Percentiles rank a stretch among this genome's conserved stretches.
Evolutionary conservation across 2,329 filamentous ascomycete species (phyloP).

Genomic region (Penicillium griseofulvum): DNA sequence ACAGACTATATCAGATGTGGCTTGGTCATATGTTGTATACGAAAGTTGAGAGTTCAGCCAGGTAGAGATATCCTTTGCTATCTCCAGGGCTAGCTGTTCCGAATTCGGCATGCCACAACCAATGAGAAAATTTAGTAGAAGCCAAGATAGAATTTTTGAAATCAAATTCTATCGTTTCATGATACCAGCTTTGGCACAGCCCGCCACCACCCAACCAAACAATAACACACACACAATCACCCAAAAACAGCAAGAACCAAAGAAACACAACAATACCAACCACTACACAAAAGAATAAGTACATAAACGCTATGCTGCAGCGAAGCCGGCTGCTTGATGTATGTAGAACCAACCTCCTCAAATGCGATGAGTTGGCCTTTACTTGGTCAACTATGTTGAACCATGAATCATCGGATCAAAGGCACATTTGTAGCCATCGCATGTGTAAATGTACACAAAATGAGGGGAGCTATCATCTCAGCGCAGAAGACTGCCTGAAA

Average conservation of each 20-base stretch:
- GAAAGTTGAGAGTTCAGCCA: constrained; percentile 46
- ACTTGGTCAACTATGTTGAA: not conserved
- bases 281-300: not conserved
- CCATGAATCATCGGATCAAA: not conserved
- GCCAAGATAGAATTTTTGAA: not conserved
- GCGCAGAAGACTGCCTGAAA: not conserved
- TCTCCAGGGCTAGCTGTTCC: constrained; percentile 30
- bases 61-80: constrained; percentile 51
- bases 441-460: not conserved
- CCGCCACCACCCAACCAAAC: too few relatives aligned
- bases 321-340: constrained; percentile 9
- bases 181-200: too few relatives aligned
- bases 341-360: not conserved
- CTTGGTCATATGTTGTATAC: constrained; percentile 47
- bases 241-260: too few relatives aligned
- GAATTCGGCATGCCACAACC: constrained; percentile 28
- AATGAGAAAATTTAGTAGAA: not conserved
- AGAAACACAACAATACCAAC: too few relatives aligned
- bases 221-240: too few relatives aligned
- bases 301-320: constrained; percentile 10
- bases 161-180: constrained; percentile 2
- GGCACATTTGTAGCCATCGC: not conserved
- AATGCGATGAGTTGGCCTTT: not conserved
- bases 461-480: not conserved
- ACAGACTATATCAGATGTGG: constrained; percentile 59